Base-by-base conservation (phyloP, 495 filamentous ascomycete genomes). In the Tricharina praecox region DNA sequence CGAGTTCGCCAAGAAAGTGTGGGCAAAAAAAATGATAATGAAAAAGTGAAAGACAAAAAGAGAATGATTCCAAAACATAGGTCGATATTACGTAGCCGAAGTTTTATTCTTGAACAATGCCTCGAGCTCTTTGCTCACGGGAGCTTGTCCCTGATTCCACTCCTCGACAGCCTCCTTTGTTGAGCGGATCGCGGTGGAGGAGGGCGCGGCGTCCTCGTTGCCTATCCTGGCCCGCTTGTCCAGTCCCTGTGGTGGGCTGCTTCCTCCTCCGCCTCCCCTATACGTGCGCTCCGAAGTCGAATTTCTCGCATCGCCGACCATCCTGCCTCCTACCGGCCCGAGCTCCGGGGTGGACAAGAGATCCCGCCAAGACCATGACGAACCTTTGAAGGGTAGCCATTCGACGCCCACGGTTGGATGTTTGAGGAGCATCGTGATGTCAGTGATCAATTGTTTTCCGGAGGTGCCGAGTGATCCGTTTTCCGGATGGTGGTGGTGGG, bases 91-190 rank as follows among this genome's bases (percentile, higher is more conserved):
- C 13, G 7, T 32, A 7, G 28, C 28, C 36, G 8, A 16, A 8
- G 5, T 21, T 8, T 16, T 39, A 8, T 28, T 23, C 39, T 28
- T 5, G 24, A 43, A 43, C 21, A 43, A 28, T 21, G 20, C 20
- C 5, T 43, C 21, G 7, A 43, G 39, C 39, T 43, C 39, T 43
- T 43, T 43, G 20, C 18, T 21, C 4, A 43, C 39, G 8, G 20
- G 5, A 39, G 7, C 5, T 39, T 21, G 20, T 21, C 36, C 36
- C 7, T 39, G 13, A 15, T 16, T 23, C 24, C 24, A 5, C 21
- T 24, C 5, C 7, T 43, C 36, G 5, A 16, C 19, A 21, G 36
- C 13, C 13, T 39, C 19, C 36, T 8, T n/a, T n/a, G n/a, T n/a
- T n/a, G n/a, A n/a, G n/a, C n/a, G n/a, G n/a, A n/a, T n/a, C n/a